Evolutionary conservation across 2,329 filamentous ascomycete genomes (phyloP).

Genomic region (Ceratocystis lukuohia): DNA sequence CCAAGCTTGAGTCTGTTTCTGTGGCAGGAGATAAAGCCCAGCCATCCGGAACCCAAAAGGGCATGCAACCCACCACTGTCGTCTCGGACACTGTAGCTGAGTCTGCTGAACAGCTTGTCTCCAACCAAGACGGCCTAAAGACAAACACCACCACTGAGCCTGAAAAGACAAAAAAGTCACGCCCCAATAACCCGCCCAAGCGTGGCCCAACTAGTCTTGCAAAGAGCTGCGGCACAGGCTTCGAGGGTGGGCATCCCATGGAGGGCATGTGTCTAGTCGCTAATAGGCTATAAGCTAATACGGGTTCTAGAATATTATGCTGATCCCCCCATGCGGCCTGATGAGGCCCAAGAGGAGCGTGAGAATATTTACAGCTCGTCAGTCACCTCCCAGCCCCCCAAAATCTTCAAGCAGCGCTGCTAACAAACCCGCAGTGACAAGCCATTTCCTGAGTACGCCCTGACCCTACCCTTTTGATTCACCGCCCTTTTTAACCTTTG

Average conservation of each 20-base stretch:
- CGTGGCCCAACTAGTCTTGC: conserved; percentile 11
- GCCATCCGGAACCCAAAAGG: background rate
- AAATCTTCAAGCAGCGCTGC: conserved; percentile 22
- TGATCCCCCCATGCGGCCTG: conserved; percentile 63
- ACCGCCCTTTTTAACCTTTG: background rate
- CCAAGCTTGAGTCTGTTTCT: background rate
- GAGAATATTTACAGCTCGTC: conserved; percentile 53
- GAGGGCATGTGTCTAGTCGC: background rate
- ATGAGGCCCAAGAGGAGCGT: conserved; percentile 51
- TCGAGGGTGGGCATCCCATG: conserved; percentile 43
- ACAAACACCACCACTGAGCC: background rate
- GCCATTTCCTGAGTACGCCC: conserved; percentile 42
- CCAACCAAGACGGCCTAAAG: background rate
- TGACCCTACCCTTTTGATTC: no score
- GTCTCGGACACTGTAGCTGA: background rate
- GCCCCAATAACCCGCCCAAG: background rate
- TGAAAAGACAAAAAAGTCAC: background rate
- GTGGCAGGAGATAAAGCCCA: background rate
- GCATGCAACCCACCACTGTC: background rate
- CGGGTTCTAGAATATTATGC: conserved; percentile 50
- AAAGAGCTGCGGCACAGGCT: conserved; percentile 46
- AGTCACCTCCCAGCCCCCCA: conserved; percentile 23
- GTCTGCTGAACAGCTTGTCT: background rate
- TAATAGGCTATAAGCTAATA: background rate
- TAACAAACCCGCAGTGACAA: conserved; percentile 29